Evolutionary conservation across 768 basidiomycete species (phyloP).

Genomic region (Favolaschia claudopus): DNA sequence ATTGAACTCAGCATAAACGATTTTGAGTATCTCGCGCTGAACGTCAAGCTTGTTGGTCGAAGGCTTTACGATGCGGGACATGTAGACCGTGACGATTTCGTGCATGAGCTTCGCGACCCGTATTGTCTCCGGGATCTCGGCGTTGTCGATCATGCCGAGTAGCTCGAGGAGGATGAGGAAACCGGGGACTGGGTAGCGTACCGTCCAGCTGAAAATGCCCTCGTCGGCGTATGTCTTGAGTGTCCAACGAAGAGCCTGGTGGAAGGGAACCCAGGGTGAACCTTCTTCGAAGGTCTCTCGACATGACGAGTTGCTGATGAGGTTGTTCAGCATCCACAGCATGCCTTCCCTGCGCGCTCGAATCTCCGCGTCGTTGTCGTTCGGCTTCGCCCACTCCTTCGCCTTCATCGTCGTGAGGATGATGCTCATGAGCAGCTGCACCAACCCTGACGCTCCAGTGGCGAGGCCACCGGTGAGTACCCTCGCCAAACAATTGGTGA

Average conservation of each 20-base stretch:
- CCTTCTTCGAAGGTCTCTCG: slow-evolving; percentile 28
- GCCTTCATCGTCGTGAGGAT: slow-evolving; percentile 19
- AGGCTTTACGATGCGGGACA: slow-evolving; percentile 17
- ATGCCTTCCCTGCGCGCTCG: slow-evolving; percentile 15
- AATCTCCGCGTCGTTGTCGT: slow-evolving; percentile 14
- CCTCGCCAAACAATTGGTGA: slow-evolving; percentile 22
- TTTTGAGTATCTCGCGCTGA: slow-evolving; percentile 22
- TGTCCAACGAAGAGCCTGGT: slow-evolving; percentile 22
- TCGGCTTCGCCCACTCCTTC: slow-evolving; percentile 26
- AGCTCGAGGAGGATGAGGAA: slow-evolving; percentile 27
- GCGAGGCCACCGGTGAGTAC: slow-evolving; percentile 24
- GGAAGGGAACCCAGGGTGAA: slow-evolving; percentile 20
- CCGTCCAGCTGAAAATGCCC: slow-evolving; percentile 28
- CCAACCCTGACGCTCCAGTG: slow-evolving; percentile 20
- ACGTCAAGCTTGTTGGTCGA: slow-evolving; percentile 7
- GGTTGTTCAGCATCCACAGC: slow-evolving; percentile 22
- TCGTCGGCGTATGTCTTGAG: slow-evolving; percentile 24
- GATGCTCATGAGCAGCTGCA: slow-evolving; percentile 22
- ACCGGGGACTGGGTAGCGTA: slow-evolving; percentile 23
- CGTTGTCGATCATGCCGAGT: slow-evolving; percentile 15
- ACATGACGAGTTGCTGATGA: slow-evolving; percentile 19
- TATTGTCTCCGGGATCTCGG: slow-evolving; percentile 16
- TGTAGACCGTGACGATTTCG: slow-evolving; percentile 23
- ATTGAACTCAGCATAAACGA: slow-evolving; percentile 27
- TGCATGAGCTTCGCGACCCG: slow-evolving; percentile 24